Base-by-base conservation (phyloP, 805 yeast genomes). In the Ogataea wickerhamii region DNA sequence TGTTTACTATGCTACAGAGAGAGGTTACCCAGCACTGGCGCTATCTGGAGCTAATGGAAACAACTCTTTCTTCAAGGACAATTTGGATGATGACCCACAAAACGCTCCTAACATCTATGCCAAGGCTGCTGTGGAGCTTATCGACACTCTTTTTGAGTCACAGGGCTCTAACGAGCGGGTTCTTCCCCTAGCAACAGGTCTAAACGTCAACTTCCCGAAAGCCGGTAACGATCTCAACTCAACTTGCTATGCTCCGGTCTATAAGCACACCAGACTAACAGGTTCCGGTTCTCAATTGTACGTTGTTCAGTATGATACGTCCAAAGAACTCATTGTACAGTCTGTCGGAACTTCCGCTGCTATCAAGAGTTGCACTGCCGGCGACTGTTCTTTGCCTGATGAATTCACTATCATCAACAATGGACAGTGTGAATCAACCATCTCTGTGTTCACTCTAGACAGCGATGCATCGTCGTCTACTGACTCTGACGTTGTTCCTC, bases 11-110 rank as follows among this genome's bases (percentile, higher is more conserved):
- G 58, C 76, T 31, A 66, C 65, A 26, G 67, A 70, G 55, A 63
- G 78, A 59, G 74, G 73, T 16, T 45, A 64, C 42, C 73, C 78
- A 21, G 73, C 73, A 5, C 55, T 73, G 51, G 77, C 78, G 7
- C 63, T 73, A 53, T 70, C 76, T n/a, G 78, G 77, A 34, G 60
- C 76, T 25, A 69, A 70, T 49, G 16, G 52, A 11, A 71, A 71
- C 63, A 72, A 73, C 58, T 67, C 78, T 13, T 73, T 68, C 59
- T 70, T 53, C 61, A 60, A 64, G 52, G 78, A 73, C 53, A 54
- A 58, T 35, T 60, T 70, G 43, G 63, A 66, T 50, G 64, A 63
- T 21, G 71, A 72, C 51, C 55, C 67, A 33, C 41, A 49, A 28
- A 61, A 61, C 33, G 63, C 73, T 30, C 58, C 69, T 27, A 72